These are phyloP conservation scores for Leersia perrieri DNA, from an alignment of 176 grass and related monocot genomes.

Conservation along the genomic window DNA sequence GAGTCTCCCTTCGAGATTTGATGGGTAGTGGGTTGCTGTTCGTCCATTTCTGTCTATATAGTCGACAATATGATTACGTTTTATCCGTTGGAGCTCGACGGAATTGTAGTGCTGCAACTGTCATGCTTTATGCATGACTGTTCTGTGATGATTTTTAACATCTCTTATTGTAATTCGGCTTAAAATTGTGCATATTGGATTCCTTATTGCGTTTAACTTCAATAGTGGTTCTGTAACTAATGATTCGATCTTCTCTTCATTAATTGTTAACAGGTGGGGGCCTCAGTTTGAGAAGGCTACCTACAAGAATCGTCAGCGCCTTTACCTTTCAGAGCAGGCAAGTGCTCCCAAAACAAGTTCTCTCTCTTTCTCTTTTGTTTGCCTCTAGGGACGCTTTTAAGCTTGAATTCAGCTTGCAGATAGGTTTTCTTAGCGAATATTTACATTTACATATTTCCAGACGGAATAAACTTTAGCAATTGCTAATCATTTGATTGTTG, in stretches of 20 bases:
- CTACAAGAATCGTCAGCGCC: slow-evolving; percentile 70
- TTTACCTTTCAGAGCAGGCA: slow-evolving; percentile 90
- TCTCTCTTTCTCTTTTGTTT: neutral
- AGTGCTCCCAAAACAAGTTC: neutral
- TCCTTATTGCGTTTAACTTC: neutral
- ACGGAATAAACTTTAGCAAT: slow-evolving; percentile 18
- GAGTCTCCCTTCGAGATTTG: neutral
- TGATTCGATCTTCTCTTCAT: slow-evolving; percentile 27
- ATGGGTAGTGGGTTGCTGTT: neutral
- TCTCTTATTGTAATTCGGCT: neutral
- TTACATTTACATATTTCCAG: neutral
- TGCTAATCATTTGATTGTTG: slow-evolving; percentile 28
- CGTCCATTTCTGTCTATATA: neutral
- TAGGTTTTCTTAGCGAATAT: neutral
- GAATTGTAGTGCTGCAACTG: neutral
- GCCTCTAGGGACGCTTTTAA: neutral
- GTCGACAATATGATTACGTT: neutral
- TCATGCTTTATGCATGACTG: neutral
- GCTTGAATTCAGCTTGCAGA: neutral
- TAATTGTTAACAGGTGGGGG: slow-evolving; percentile 66
- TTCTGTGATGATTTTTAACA: neutral
- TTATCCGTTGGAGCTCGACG: neutral
- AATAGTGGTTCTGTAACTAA: slow-evolving; percentile 15
- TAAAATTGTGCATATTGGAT: neutral
- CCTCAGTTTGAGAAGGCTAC: slow-evolving; percentile 70